Evolutionary conservation across 2,329 filamentous ascomycete genomes (phyloP), one percentile per base, ranked within the genome.

Genomic region (Coniochaeta sp.): DNA sequence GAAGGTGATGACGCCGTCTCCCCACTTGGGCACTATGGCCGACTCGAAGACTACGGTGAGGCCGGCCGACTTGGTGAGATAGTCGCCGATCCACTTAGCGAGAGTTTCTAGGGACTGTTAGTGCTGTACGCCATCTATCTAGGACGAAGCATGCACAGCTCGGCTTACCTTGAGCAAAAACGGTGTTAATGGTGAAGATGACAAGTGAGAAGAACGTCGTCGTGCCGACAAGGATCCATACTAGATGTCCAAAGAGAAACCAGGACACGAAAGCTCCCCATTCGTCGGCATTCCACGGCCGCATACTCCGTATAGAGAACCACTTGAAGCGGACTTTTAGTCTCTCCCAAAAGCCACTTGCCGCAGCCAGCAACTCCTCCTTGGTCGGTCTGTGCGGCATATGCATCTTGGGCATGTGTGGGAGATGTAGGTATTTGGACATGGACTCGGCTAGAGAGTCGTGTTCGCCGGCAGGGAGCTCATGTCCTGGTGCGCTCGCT

Each of bases 41-140:
- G 91, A 97, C 75, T 99, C 95, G 71, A 99, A 99, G 59, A 99
- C 89, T 34, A 99, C 90, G 42, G 92, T 95, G 55, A 98, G 81
- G 6, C 95, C 95, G 9, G 93, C 95, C 19, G 93, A 96, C 70
- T 93, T 87, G 2, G 95, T 99, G 28, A 99, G 79, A 73, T 98
- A 97, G 73, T 97, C 96, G 17, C 95, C 95, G 56, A 98, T 85
- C 90, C 91, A 96, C 68, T 90, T 85, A 24, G 93, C 95, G 32
- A 99, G 79, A 4, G 91, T 96, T 85, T 99, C 95, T 90, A 63
- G 34, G 57, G 7, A 0, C 14, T 58, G 67, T 69, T 61, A 73
- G 63, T 58, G 40, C 36, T 14, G 24, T 17, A 38, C 19, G 24
- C 19, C 19, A 36, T 3, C 17, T n/a, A n/a, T 12, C 4, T 12